These are phyloP conservation scores for Stromatinia cepivora DNA, from an alignment of 2,329 filamentous ascomycete species.

Conservation along the genomic window DNA sequence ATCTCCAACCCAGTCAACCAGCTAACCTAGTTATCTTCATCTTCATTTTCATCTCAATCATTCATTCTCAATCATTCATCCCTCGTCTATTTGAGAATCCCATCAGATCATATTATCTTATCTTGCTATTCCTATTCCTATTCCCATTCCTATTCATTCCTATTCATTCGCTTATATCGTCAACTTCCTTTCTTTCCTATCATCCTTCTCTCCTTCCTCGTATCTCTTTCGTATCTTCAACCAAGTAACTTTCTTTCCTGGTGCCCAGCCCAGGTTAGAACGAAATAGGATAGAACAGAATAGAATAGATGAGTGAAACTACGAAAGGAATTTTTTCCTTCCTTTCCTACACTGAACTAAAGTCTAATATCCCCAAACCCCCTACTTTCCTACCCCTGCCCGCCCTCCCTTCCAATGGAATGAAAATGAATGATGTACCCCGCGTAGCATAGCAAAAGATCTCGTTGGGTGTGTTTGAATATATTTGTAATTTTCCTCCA, in stretches of 20 bases:
- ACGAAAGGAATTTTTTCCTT: background rate
- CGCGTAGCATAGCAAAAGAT: conserved; percentile 13
- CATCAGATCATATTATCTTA: too few relatives aligned
- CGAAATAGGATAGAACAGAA: background rate
- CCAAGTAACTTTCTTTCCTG: background rate
- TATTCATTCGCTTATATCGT: too few relatives aligned
- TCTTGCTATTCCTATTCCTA: too few relatives aligned
- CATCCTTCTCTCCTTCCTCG: background rate
- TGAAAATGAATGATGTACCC: conserved; percentile 16
- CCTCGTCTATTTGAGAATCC: too few relatives aligned
- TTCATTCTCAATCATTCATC: background rate
- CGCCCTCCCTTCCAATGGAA: conserved; percentile 9
- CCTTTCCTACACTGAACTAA: background rate
- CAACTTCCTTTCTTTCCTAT: background rate
- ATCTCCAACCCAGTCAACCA: background rate
- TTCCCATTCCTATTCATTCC: too few relatives aligned
- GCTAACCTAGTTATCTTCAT: background rate
- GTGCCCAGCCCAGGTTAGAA: background rate
- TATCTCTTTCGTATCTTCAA: background rate
- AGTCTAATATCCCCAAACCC: conserved; percentile 1
- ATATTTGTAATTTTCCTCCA: conserved; percentile 9
- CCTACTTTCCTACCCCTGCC: background rate
- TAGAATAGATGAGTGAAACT: conserved; percentile 1
- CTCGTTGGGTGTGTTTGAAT: background rate
- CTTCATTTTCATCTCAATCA: background rate